A percentile compares a stretch with the other conserved stretches of the same genome.
phyloP scores from a whole-genome alignment of 1,139 yeast genomes.

The Suhomyces bokatorum region DNA sequence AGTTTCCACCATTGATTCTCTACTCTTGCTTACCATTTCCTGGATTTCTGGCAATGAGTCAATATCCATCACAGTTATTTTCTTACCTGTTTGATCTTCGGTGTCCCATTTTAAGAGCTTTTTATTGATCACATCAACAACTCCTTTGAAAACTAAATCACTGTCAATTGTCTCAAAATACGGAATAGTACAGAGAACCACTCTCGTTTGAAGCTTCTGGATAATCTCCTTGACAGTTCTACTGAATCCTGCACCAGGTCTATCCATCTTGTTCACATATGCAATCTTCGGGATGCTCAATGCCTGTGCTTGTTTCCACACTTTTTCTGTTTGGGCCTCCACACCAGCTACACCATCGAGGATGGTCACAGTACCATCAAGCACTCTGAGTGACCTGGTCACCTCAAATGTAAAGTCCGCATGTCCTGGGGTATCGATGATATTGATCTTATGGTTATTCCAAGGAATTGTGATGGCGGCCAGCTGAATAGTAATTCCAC shows the following conservation, averaged over 20 bases:
- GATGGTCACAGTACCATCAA: conserved; percentile 92
- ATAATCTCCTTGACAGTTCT: conserved; percentile 85
- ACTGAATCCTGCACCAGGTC: conserved; percentile 93
- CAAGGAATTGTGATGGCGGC: conserved; percentile 94
- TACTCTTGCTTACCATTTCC: conserved; percentile 54
- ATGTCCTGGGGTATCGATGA: conserved; percentile 98
- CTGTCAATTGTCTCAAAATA: conserved; percentile 48
- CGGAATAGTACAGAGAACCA: conserved; percentile 79
- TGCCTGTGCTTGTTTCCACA: conserved; percentile 83
- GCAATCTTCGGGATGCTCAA: conserved; percentile 72
- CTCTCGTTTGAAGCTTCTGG: conserved; percentile 72
- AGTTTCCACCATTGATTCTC: conserved; percentile 81
- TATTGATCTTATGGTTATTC: conserved; percentile 73
- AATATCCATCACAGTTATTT: conserved; percentile 50
- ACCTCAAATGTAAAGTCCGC: conserved; percentile 98
- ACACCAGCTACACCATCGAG: conserved; percentile 97
- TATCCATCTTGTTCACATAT: conserved; percentile 92
- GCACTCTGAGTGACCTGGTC: conserved; percentile 78
- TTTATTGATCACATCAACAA: conserved; percentile 73
- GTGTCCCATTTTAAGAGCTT: conserved; percentile 65
- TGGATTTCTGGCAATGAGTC: conserved; percentile 34
- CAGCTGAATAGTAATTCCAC: conserved; percentile 96
- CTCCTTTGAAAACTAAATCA: conserved; percentile 67
- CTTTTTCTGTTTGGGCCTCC: conserved; percentile 96
- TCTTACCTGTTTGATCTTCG: conserved; percentile 53